Percentiles rank a stretch among this genome's conserved stretches.
phyloP scores from a whole-genome alignment of 2,329 filamentous ascomycete species.

The Stachybotrys echinatus region DNA sequence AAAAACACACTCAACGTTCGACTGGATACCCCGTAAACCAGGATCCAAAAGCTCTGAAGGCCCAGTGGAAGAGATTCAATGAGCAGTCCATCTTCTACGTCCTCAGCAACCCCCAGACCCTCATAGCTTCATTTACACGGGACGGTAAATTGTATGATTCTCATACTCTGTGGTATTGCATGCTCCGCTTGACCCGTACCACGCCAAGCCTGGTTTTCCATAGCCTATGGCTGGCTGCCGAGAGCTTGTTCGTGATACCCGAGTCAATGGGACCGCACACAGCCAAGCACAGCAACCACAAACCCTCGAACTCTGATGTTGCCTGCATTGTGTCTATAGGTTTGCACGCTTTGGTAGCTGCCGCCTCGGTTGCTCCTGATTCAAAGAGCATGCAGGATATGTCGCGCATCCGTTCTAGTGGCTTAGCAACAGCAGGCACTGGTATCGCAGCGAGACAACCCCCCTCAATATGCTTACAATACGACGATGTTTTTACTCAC shows the following conservation, averaged over 20 bases:
- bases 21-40: too few relatives aligned
- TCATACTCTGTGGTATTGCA: slow-evolving; percentile 58
- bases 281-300: slow-evolving; percentile 26
- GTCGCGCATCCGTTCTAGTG: slow-evolving; percentile 54
- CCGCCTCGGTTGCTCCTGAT: slow-evolving; percentile 45
- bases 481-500: slow-evolving; percentile 59
- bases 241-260: slow-evolving; percentile 52
- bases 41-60: slow-evolving; percentile 12
- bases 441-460: slow-evolving; percentile 41
- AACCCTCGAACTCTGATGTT: slow-evolving; percentile 38
- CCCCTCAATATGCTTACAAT: slow-evolving; percentile 48
- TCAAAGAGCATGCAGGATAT: slow-evolving; percentile 49
- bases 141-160: slow-evolving; percentile 52
- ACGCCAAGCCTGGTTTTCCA: slow-evolving; percentile 56
- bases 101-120: slow-evolving; percentile 50
- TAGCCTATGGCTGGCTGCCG: slow-evolving; percentile 58
- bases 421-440: slow-evolving; percentile 41
- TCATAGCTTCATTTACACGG: slow-evolving; percentile 52
- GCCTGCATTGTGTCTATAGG: slow-evolving; percentile 54
- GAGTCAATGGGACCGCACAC: slow-evolving; percentile 32
- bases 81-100: slow-evolving; percentile 62
- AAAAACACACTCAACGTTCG: too few relatives aligned
- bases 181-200: slow-evolving; percentile 53
- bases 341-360: slow-evolving; percentile 56
- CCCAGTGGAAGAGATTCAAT: slow-evolving; percentile 55